Percentiles rank a stretch among this genome's conserved stretches.
phyloP scores from a whole-genome alignment of 2,329 filamentous ascomycete genomes.

The Microsporum canis region DNA sequence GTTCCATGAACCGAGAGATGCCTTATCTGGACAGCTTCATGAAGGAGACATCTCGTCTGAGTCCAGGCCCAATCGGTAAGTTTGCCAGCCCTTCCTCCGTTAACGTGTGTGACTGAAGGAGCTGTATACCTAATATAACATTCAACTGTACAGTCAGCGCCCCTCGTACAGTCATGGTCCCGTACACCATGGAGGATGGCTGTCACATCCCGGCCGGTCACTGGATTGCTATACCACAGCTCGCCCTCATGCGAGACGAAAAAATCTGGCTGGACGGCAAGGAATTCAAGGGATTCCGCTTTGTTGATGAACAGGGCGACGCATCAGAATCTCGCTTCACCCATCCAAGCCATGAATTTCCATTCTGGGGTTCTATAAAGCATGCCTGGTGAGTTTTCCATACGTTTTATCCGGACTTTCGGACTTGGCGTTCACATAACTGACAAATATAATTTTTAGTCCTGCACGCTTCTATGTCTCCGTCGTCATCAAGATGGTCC shows the following conservation, averaged over 20 bases:
- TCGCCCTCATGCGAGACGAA: background rate
- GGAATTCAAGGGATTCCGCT: background rate
- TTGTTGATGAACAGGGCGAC: background rate
- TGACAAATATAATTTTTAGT: constrained; percentile 7
- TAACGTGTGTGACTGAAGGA: background rate
- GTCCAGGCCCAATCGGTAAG: constrained; percentile 13
- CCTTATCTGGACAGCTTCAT: constrained; percentile 17
- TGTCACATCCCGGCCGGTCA: background rate
- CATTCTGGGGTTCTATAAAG: background rate
- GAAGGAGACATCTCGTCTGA: constrained; percentile 16
- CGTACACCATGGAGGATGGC: background rate
- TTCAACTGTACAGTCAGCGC: background rate
- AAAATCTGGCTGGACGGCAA: background rate
- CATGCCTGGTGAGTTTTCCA: background rate
- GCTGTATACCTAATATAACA: background rate
- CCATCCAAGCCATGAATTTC: background rate
- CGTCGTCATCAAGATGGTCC: constrained; percentile 22
- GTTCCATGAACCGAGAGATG: constrained; percentile 12
- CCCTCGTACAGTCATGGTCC: background rate
- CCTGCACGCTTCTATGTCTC: constrained; percentile 26
- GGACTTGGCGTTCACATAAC: background rate
- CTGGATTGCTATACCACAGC: background rate
- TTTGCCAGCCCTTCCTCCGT: background rate
- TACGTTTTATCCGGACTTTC: background rate
- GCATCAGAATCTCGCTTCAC: background rate